Percentiles rank a stretch among this genome's conserved stretches.
phyloP scores from a whole-genome alignment of 345 rosid species.

The Combretum micranthum region DNA sequence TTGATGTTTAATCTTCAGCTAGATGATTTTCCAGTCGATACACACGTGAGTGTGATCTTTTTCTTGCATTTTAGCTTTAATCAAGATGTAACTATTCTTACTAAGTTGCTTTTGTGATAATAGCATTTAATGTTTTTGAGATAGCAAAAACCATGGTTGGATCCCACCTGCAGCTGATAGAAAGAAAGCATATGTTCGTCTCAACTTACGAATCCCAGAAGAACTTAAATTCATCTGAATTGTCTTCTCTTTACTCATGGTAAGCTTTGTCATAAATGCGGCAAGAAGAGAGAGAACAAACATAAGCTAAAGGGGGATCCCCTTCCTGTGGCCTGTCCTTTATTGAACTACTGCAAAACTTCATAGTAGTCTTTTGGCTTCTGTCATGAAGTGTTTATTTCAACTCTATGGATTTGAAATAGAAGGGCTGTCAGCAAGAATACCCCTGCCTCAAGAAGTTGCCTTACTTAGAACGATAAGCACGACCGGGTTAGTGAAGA shows the following conservation, averaged over 20 bases:
- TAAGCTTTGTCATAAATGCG: slow-evolving; percentile 63
- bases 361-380: slow-evolving; percentile 4
- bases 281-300: slow-evolving; percentile 37
- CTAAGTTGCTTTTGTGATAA: background rate
- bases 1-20: slow-evolving; percentile 80
- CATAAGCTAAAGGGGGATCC: slow-evolving; percentile 3
- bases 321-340: slow-evolving; percentile 7
- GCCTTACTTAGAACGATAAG: too few species aligned
- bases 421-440: too few species aligned
- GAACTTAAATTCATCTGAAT: slow-evolving; percentile 87
- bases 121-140: slow-evolving; percentile 58
- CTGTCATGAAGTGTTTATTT: too few species aligned
- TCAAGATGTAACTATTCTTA: background rate
- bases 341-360: slow-evolving; percentile 13
- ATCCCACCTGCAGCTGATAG: slow-evolving; percentile 69
- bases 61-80: background rate
- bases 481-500: too few species aligned
- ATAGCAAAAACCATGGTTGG: slow-evolving; percentile 81
- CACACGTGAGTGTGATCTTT: slow-evolving; percentile 58
- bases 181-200: slow-evolving; percentile 69
- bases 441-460: too few species aligned
- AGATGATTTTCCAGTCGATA: slow-evolving; percentile 94
- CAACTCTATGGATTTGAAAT: too few species aligned
- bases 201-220: slow-evolving; percentile 60
- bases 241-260: slow-evolving; percentile 80